These are phyloP conservation scores for Dicorynia guianensis DNA, from an alignment of 306 rosid genomes.

Conservation along the genomic window DNA sequence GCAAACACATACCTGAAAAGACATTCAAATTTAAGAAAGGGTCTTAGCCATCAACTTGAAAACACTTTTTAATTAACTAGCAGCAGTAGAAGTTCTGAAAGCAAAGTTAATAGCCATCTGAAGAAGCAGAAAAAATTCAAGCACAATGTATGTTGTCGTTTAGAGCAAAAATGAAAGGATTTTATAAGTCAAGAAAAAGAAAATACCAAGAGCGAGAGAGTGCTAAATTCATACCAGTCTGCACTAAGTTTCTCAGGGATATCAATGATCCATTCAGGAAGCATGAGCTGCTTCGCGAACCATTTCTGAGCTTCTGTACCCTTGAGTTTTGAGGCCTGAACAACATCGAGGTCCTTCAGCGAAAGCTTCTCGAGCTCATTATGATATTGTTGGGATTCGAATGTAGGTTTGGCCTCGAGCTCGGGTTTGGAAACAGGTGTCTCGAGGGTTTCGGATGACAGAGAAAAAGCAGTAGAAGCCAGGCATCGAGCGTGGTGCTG, in stretches of 20 bases:
- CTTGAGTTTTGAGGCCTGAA: constrained; percentile 56
- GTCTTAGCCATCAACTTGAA: not conserved
- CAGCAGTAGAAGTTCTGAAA: not conserved
- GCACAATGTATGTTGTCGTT: not conserved
- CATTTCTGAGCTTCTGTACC: constrained; percentile 82
- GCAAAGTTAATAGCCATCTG: not conserved
- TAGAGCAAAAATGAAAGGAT: not conserved
- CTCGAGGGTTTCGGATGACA: constrained; percentile 50
- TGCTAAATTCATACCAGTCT: constrained; percentile 61
- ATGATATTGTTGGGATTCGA: constrained; percentile 30
- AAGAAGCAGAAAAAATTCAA: not conserved
- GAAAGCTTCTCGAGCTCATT: constrained; percentile 36
- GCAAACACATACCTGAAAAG: constrained; percentile 80
- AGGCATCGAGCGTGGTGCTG: constrained; percentile 78
- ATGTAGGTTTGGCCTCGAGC: constrained; percentile 34
- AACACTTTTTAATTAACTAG: not conserved
- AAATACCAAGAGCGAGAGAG: not conserved
- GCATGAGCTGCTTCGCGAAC: constrained; percentile 93
- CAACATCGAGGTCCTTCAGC: constrained; percentile 44
- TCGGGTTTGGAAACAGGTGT: constrained; percentile 44
- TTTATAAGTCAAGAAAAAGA: not conserved
- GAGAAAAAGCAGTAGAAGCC: constrained; percentile 81
- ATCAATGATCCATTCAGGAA: constrained; percentile 98
- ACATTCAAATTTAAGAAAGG: not conserved
- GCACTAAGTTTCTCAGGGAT: constrained; percentile 68